Conservation (phyloP, 177 flowering plant species). For the Vitis hybrid region DNA sequence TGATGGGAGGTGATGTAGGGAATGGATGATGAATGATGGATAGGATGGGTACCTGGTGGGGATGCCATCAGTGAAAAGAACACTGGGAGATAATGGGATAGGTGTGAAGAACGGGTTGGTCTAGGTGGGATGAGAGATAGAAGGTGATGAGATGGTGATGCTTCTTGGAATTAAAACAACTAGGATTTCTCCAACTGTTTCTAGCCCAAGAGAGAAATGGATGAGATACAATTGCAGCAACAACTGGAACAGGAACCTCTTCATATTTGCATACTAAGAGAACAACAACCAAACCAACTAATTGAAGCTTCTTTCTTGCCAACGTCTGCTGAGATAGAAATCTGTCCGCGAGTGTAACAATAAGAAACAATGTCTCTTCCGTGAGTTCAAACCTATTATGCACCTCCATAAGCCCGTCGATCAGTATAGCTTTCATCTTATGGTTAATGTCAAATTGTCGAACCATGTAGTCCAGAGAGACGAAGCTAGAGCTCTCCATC, state of each 20-base stretch:
- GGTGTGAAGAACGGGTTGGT: no score
- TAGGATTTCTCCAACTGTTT: no score
- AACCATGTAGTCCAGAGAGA: conserved; percentile 59
- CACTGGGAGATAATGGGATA: no score
- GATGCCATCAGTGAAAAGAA: no score
- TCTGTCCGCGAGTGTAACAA: conserved; percentile 46
- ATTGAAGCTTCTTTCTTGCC: conserved; percentile 49
- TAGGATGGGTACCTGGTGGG: no score
- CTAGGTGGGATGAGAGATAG: no score
- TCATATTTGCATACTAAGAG: conserved; percentile 57
- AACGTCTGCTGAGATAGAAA: conserved; percentile 37
- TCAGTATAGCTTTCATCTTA: conserved; percentile 76
- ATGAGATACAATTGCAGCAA: no score
- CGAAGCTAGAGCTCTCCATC: conserved; percentile 63
- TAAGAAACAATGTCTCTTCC: conserved; percentile 50
- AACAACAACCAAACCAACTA: conserved; percentile 52
- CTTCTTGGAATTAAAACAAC: no score
- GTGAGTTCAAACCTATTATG: conserved; percentile 53
- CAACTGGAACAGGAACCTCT: conserved; percentile 63
- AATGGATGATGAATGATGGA: no score
- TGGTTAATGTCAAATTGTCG: conserved; percentile 73
- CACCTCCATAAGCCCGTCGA: conserved; percentile 88
- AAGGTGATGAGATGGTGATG: no score
- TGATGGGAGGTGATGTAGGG: no score
- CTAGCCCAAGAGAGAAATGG: no score